Base-by-base conservation (phyloP, 2,329 filamentous ascomycete genomes). In the Aspergillus costaricaensis region DNA sequence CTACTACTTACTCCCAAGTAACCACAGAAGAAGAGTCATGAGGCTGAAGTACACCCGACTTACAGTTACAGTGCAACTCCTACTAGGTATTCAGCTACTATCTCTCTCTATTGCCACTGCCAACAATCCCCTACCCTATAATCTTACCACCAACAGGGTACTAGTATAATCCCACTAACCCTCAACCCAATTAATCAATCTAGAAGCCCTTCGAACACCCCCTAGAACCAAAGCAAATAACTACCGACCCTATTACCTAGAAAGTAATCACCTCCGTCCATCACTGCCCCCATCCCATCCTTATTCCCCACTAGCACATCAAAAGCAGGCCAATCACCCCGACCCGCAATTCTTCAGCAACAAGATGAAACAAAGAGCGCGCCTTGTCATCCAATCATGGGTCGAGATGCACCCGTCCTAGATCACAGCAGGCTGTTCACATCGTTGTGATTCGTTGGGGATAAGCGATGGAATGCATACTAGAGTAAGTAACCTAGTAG, bases 311-410 rank as follows among this genome's bases (percentile, higher is more conserved):
- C 25, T 27, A 27, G 25, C 25, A 23, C 17, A 47, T n/a, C 30
- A 9, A 21, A 15, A 21, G 8, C 38, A 5, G 21, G 15, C 17
- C 32, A 38, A 39, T 17, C 17, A 43, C 19, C 41, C 8, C 39
- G 39, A 48, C 30, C 55, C 47, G 57, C 14, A 55, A 56, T 63
- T 61, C 59, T 57, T 57, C 59, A 59, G 51, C 56, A 60, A 43
- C 48, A 55, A 55, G 43, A 47, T 56, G 55, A 63, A 57, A 57
- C 63, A 27, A 27, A 17, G 44, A 62, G 60, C 64, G 60, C 64
- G 60, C 51, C 60, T 65, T 65, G 54, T 48, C 43, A 12, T 17
- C 64, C 60, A 66, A 66, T 66, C 43, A 65, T 17, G n/a, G 15
- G 3, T 4, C 12, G 12, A 15, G 8, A 47, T 30, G 14, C 17